Evolutionary conservation across 257 asterid species (phyloP), one percentile per base, ranked within the genome.

Genomic region (Oldenlandia corymbosa): DNA sequence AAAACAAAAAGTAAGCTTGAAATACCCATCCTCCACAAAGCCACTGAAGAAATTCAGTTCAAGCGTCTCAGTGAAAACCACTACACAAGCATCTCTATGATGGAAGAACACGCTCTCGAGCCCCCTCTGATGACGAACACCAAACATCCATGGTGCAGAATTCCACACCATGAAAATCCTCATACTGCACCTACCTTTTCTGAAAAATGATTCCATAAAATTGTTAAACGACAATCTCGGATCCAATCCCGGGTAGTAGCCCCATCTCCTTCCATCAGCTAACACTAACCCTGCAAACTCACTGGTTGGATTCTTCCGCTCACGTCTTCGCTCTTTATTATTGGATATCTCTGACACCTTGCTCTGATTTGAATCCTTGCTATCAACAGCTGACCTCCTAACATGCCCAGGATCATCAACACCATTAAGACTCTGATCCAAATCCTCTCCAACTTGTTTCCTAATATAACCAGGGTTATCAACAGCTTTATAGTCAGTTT

Each of bases 181-280:
- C 84, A 75, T 71, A 56, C 32, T 71, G 76, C 99, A 93, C 73
- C 76, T 83, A 69, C 77, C 94, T 74, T 70, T 87, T 74, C 86
- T 80, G 65, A 89, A 87, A 74, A 85, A 93, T 34, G 86, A 81
- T 58, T 85, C 85, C 95, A 93, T 80, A 55, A 93, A 93, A 71
- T 85, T 82, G 64, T 70, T 80, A 72, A 87, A 93, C 1, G 97
- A 79, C 74, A 90, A 68, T 27, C 71, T 73, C 46, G 73, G 78
- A 66, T 87, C 83, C 82, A 93, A 62, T 34, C 96, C 94, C 5
- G 95, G 97, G 68, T 77, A 93, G 75, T 87, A 93, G 4, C 97
- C 99, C 99, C 99, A 93, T 71, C 94, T 89, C 80, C 76, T 87
- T 34, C 99, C 99, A 75, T 89, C 95, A 12, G 97, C 97, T 73